Evolutionary conservation across 179 eudicot genomes (phyloP), one percentile per base, ranked within the genome.

Genomic region (Corrigiola litoralis): DNA sequence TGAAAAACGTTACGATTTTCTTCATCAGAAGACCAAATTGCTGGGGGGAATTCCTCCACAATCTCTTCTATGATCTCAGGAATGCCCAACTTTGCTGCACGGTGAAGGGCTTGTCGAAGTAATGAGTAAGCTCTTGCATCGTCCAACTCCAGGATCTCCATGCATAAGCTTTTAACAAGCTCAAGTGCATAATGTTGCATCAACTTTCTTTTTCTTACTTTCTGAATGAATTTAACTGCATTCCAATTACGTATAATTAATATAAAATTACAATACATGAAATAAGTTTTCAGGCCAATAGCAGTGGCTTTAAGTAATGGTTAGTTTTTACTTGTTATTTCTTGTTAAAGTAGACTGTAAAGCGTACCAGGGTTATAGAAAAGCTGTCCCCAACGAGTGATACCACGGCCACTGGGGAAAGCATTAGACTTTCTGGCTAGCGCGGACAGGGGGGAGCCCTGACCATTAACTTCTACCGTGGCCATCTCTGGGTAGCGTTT

Each of bases 21-120:
- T 2, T 52, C 37, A 52, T 68, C 57, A 0, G 50, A 36, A 4
- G 37, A 31, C 77, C 80, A 68, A 23, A 72, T 67, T 16, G 66
- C 69, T 0, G 62, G 64, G 0, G 80, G 79, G 51, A 59, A 65
- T 10, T 18, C 34, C 6, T 54, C 59, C n/a, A 65, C 72, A 13
- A 75, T 65, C 58, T 72, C 77, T 67, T 79, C 75, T 28, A 80
- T 49, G 17, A 80, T 67, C 66, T 77, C 79, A 0, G 46, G 64
- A 41, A 61, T 54, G 3, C 85, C 87, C 2, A 27, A 4, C 14
- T 23, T 25, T 33, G 81, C 74, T 41, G 82, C 87, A 4, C 6
- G 5, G 6, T 56, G 29, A 0, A 80, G 61, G 17, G 81, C 69
- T 7, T 25, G 50, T 18, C 33, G 58, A 32, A 50, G 50, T 38